Percentiles rank a stretch among this genome's conserved stretches.
Conservation (phyloP, 371 early-diverging fungal species). For the Actinomortierella wolfii region DNA sequence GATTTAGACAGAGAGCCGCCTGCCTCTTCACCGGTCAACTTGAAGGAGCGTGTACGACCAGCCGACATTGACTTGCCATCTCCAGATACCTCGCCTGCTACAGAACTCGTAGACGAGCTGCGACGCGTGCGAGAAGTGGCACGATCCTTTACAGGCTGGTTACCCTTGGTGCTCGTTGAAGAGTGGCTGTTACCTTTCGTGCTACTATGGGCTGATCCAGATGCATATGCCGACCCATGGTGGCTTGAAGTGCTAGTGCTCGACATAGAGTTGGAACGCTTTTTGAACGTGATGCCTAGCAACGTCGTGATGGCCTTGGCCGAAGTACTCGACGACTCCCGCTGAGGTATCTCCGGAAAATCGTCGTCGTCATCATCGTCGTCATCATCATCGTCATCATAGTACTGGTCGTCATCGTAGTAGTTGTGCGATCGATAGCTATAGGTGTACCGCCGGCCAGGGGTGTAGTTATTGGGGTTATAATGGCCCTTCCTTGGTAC, state of each 20-base stretch:
- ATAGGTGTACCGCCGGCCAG: constrained; percentile 29
- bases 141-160: no score
- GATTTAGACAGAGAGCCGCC: constrained; percentile 1
- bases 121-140: no score
- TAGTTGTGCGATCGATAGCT: constrained; percentile 22
- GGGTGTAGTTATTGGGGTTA: constrained; percentile 22
- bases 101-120: no score
- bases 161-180: no score
- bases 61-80: not conserved
- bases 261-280: constrained; percentile 10
- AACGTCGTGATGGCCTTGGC: not conserved
- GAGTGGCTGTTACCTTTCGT: no score
- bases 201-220: no score
- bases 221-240: not conserved
- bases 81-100: not conserved
- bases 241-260: not conserved
- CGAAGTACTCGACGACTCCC: not conserved
- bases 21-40: constrained; percentile 28
- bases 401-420: not conserved
- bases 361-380: constrained; percentile 3
- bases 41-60: constrained; percentile 1
- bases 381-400: constrained; percentile 29
- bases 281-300: not conserved
- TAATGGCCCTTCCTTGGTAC: constrained; percentile 18
- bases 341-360: constrained; percentile 1